Conservation (phyloP, 257 asterid species). For the Ligustrum vulgare region DNA sequence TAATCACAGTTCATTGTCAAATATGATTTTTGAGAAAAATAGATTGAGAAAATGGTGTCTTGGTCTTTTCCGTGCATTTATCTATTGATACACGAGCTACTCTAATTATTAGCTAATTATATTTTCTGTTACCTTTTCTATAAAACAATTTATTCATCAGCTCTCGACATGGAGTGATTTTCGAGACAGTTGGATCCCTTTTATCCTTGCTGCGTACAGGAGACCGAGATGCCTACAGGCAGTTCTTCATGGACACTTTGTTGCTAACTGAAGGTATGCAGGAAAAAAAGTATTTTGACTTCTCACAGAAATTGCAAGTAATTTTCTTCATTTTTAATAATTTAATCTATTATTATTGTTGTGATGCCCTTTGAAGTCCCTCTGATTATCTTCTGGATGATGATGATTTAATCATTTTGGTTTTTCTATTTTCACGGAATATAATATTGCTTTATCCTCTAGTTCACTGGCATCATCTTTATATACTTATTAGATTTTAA, state of each 20-base stretch:
- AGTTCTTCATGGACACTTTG: slow-evolving; percentile 73
- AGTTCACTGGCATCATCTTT: slow-evolving; percentile 19
- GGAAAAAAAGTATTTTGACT: not conserved
- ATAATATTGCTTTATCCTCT: not conserved
- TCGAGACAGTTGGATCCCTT: slow-evolving; percentile 73
- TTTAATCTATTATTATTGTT: not conserved
- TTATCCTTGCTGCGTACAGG: slow-evolving; percentile 77
- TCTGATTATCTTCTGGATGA: not conserved
- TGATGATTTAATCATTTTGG: not conserved
- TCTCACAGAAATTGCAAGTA: not conserved
- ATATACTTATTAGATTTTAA: slow-evolving; percentile 8
- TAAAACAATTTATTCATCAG: slow-evolving; percentile 34
- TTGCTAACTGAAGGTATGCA: slow-evolving; percentile 62
- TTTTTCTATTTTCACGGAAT: slow-evolving; percentile 6
- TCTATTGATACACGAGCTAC: not conserved
- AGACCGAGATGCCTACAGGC: slow-evolving; percentile 84
- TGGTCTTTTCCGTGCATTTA: not conserved
- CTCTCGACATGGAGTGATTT: slow-evolving; percentile 57
- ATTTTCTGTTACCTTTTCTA: not conserved
- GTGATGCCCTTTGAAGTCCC: not conserved
- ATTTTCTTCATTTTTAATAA: not conserved
- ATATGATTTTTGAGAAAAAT: not conserved
- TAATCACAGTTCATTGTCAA: not conserved
- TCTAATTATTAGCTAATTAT: not conserved
- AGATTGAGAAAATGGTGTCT: not conserved